Evolutionary conservation across 179 eudicot species (phyloP).

Genomic region (Carnegiea gigantea): DNA sequence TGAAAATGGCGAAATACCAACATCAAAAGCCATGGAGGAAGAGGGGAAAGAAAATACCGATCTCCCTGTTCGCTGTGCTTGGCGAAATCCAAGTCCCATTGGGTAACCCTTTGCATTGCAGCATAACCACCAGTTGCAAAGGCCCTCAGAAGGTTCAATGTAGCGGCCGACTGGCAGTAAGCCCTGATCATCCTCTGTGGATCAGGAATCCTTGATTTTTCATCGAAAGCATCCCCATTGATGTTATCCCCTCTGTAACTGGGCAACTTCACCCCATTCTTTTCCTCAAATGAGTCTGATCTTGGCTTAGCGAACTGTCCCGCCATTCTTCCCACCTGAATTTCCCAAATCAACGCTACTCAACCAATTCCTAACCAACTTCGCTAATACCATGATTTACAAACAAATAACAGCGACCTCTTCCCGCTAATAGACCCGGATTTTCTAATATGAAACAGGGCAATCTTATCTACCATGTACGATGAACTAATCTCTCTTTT

Average conservation of each 20-base stretch:
- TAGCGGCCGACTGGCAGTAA: slow-evolving; percentile 79
- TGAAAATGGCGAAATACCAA: too few species aligned
- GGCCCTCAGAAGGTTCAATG: slow-evolving; percentile 77
- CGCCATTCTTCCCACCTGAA: slow-evolving; percentile 87
- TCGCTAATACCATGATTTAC: neutral
- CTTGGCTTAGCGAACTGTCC: slow-evolving; percentile 93
- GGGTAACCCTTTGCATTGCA: slow-evolving; percentile 75
- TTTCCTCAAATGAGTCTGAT: slow-evolving; percentile 71
- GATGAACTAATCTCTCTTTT: neutral
- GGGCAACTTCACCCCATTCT: slow-evolving; percentile 72
- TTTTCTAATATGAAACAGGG: neutral
- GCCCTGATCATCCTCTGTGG: slow-evolving; percentile 87
- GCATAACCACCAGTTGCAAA: slow-evolving; percentile 92
- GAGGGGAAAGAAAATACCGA: slow-evolving; percentile 39
- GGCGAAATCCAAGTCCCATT: slow-evolving; percentile 82
- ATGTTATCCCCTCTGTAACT: slow-evolving; percentile 88
- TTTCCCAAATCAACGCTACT: neutral
- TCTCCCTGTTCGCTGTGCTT: slow-evolving; percentile 82
- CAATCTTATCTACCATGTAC: too few species aligned
- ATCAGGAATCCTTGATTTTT: slow-evolving; percentile 72
- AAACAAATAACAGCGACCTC: neutral
- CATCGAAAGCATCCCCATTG: slow-evolving; percentile 67
- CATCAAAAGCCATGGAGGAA: too few species aligned
- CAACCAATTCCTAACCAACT: neutral
- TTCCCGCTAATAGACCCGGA: neutral